These are phyloP conservation scores for Fusarium sp. DNA, from an alignment of 2,329 filamentous ascomycete genomes.

Conservation along the genomic window DNA sequence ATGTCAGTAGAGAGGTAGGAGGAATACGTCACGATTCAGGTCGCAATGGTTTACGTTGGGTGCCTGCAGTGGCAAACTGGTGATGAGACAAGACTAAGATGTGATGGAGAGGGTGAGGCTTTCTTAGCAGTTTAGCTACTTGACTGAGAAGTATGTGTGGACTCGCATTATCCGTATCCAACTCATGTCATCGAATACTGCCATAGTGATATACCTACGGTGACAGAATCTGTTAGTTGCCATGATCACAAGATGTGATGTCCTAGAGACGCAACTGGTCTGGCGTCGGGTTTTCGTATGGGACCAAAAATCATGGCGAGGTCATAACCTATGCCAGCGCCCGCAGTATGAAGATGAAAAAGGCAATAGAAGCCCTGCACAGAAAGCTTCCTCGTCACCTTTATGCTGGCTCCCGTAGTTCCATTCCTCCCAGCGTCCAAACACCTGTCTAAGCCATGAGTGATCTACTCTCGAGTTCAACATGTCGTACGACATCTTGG, in stretches of 20 bases:
- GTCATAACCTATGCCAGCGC: slow-evolving; percentile 19
- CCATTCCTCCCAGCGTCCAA: slow-evolving; percentile 21
- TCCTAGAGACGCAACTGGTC: not conserved
- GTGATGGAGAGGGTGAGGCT: slow-evolving; percentile 4
- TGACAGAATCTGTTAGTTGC: not conserved
- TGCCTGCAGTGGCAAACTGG: slow-evolving; percentile 34
- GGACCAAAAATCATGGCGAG: slow-evolving; percentile 6
- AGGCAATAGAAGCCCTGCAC: slow-evolving; percentile 10
- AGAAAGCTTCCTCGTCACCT: slow-evolving; percentile 10
- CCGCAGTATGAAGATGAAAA: slow-evolving; percentile 23
- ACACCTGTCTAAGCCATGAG: slow-evolving; percentile 3
- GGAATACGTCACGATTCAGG: slow-evolving; percentile 19
- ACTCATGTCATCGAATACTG: not conserved
- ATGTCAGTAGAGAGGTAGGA: too few species aligned
- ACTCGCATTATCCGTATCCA: not conserved
- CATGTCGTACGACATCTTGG: slow-evolving; percentile 26
- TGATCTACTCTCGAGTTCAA: not conserved
- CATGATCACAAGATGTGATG: slow-evolving; percentile 3
- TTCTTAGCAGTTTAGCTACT: slow-evolving; percentile 1
- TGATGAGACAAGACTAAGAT: slow-evolving; percentile 16
- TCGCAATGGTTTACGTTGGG: slow-evolving; percentile 19
- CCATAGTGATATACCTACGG: not conserved
- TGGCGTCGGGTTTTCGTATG: not conserved
- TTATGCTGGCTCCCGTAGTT: slow-evolving; percentile 23
- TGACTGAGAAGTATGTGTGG: not conserved